phyloP scores from a whole-genome alignment of 176 grass and related monocot genomes.

The Puya raimondii region DNA sequence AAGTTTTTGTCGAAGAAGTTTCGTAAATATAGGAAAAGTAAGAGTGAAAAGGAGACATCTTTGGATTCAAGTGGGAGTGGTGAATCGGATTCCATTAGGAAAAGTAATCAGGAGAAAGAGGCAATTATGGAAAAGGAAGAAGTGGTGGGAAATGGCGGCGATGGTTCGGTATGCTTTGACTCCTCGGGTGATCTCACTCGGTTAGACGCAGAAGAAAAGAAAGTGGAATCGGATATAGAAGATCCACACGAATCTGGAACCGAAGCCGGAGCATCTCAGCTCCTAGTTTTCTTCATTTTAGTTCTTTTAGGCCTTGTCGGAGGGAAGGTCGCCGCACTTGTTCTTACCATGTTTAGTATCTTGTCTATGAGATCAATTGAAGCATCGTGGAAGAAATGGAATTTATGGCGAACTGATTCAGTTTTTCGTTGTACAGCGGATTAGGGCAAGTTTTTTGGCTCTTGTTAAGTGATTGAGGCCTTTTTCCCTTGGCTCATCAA shows the following conservation, averaged over 20 bases:
- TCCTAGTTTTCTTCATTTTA: conserved; percentile 23
- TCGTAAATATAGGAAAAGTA: neutral
- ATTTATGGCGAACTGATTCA: neutral
- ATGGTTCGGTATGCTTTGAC: conserved; percentile 15
- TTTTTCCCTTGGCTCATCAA: neutral
- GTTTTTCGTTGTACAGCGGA: neutral
- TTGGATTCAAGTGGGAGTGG: neutral
- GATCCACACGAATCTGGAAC: neutral
- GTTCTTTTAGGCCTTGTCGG: conserved; percentile 52
- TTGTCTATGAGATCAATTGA: conserved; percentile 27
- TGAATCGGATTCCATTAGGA: neutral
- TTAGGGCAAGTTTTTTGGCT: neutral
- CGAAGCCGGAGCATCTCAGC: conserved; percentile 12
- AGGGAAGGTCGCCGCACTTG: conserved; percentile 51
- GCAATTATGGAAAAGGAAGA: neutral
- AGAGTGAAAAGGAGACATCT: neutral
- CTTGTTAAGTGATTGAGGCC: neutral
- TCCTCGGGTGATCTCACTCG: neutral
- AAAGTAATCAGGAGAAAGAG: conserved; percentile 15
- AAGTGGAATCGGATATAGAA: conserved; percentile 3
- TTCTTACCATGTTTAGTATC: conserved; percentile 38
- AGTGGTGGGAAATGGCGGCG: conserved; percentile 10
- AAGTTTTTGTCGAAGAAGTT: conserved; percentile 36
- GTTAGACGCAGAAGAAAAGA: neutral
- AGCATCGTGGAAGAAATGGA: conserved; percentile 11